A percentile compares a stretch with the other conserved stretches of the same genome.
phyloP scores from a whole-genome alignment of 176 grass and related monocot genomes.

The Ananas comosus region DNA sequence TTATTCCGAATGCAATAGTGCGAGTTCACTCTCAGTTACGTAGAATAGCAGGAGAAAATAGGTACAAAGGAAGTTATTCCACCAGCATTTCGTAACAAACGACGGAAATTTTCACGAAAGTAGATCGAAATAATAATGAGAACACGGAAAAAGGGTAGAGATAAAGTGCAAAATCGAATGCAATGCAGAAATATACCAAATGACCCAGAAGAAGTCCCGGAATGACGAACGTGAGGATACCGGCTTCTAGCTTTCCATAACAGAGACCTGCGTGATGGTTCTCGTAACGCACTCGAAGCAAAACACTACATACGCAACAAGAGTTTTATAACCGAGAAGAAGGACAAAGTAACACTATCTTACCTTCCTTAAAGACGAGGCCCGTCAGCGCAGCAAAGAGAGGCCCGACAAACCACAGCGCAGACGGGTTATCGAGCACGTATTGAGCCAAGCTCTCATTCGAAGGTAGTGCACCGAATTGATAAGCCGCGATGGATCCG shows the following conservation, averaged over 20 bases:
- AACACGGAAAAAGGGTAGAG: neutral
- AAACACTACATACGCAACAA: neutral
- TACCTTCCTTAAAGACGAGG: constrained; percentile 93
- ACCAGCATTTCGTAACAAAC: neutral
- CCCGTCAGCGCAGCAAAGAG: constrained; percentile 81
- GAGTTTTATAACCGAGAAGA: neutral
- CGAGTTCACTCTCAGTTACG: too few species aligned
- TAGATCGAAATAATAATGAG: neutral
- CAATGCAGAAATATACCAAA: constrained; percentile 38
- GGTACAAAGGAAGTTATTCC: too few species aligned
- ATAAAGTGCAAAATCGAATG: neutral
- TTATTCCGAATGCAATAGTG: too few species aligned
- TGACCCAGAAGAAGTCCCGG: constrained; percentile 85
- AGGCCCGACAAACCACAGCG: constrained; percentile 60
- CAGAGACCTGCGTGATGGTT: constrained; percentile 46
- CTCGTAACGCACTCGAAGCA: neutral
- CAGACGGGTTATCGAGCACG: constrained; percentile 46
- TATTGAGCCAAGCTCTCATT: constrained; percentile 50
- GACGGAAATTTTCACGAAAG: neutral
- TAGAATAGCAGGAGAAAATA: too few species aligned
- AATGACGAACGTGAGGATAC: constrained; percentile 81
- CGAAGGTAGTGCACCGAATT: constrained; percentile 36
- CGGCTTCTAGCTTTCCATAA: constrained; percentile 86
- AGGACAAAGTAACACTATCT: neutral
- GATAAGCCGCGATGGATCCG: constrained; percentile 51